Evolutionary conservation across 1,284 basidiomycete species (phyloP).

Genomic region (Crucibulum parvulum): DNA sequence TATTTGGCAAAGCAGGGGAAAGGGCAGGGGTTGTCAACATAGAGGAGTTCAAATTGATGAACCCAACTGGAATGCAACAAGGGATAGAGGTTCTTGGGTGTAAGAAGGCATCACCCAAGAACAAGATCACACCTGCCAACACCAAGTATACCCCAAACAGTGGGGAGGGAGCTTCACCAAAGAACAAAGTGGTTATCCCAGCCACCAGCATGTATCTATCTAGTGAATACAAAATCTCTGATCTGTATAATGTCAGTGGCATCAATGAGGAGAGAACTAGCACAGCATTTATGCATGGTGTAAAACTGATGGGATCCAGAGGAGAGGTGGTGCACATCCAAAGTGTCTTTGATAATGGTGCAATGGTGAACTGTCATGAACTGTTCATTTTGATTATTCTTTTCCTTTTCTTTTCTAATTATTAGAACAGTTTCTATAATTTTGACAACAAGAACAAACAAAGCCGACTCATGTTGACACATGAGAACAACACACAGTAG

Average conservation of each 20-base stretch:
- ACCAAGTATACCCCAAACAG: not conserved
- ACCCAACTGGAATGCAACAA: not conserved
- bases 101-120: not conserved
- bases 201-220: not conserved
- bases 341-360: not conserved
- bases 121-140: not conserved
- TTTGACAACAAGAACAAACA: no score
- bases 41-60: not conserved
- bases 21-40: not conserved
- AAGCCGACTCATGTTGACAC: no score
- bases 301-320: not conserved
- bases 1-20: not conserved
- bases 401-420: no score
- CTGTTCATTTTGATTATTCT: no score
- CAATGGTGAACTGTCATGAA: no score
- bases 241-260: not conserved
- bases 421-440: no score
- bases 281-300: not conserved
- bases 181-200: not conserved
- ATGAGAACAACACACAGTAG: no score
- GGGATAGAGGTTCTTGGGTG: not conserved
- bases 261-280: not conserved
- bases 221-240: not conserved
- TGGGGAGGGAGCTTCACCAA: not conserved
- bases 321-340: not conserved